Percentiles rank a stretch among this genome's conserved stretches.
Evolutionary conservation across 2,329 filamentous ascomycete species (phyloP).

Genomic region (Neocatenulostroma microsporum): DNA sequence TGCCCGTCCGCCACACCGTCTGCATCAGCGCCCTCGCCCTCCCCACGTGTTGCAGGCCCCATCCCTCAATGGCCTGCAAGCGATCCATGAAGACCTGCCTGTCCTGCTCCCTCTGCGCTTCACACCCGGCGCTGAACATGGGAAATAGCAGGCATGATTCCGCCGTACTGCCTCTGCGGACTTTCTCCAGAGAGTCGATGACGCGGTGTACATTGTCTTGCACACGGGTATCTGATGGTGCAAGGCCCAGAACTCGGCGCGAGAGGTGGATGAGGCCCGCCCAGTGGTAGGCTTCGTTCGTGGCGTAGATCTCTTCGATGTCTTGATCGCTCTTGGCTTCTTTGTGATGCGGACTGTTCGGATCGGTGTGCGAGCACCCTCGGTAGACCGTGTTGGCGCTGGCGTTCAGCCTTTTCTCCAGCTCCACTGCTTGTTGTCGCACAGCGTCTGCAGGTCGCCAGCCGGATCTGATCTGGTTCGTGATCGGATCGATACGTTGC

Average conservation of each 20-base stretch:
- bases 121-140: conserved; percentile 75
- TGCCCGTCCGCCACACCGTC: conserved; percentile 59
- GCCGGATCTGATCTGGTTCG: conserved; percentile 40
- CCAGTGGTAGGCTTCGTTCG: conserved; percentile 73
- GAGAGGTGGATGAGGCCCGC: conserved; percentile 69
- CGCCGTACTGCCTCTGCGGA: conserved; percentile 59
- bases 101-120: conserved; percentile 52
- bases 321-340: conserved; percentile 47
- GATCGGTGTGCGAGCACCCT: conserved; percentile 37
- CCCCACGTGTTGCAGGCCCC: conserved; percentile 67
- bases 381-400: conserved; percentile 39
- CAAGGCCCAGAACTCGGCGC: conserved; percentile 60
- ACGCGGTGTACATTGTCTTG: conserved; percentile 57
- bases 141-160: conserved; percentile 72
- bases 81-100: conserved; percentile 56
- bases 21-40: conserved; percentile 57
- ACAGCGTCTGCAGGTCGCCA: conserved; percentile 54
- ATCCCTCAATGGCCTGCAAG: conserved; percentile 59
- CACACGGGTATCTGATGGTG: conserved; percentile 51
- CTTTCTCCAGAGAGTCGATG: conserved; percentile 52
- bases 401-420: conserved; percentile 55
- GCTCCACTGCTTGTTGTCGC: conserved; percentile 48
- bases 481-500: conserved; percentile 51
- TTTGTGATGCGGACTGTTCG: conserved; percentile 30
- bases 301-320: conserved; percentile 57